Percentiles rank a stretch among this genome's conserved stretches.
Conservation (phyloP, 2,329 filamentous ascomycete genomes). For the Neurospora crassa region DNA sequence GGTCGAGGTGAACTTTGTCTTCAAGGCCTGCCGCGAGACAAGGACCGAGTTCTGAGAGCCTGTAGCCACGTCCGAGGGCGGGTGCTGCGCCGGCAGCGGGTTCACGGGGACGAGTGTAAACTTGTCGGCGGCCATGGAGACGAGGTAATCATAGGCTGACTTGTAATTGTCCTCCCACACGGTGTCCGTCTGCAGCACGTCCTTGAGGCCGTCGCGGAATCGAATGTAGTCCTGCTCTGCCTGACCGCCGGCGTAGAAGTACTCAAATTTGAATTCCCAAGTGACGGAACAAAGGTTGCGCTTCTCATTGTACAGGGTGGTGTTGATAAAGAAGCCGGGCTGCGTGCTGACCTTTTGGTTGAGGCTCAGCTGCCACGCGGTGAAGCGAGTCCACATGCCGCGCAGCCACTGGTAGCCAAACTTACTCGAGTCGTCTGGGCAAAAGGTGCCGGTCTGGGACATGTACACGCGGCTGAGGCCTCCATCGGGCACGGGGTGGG, state of each 20-base stretch:
- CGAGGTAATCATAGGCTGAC: not conserved
- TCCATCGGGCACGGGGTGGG: not conserved
- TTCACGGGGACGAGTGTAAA: not conserved
- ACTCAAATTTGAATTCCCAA: slow-evolving; percentile 1
- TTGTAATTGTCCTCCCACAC: not conserved
- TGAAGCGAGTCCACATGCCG: not conserved
- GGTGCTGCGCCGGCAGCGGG: slow-evolving; percentile 1
- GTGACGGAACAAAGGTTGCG: not conserved
- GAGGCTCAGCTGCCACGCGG: slow-evolving; percentile 1
- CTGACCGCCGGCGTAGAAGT: slow-evolving; percentile 2
- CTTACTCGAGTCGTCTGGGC: not conserved
- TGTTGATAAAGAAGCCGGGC: slow-evolving; percentile 1
- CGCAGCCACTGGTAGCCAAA: slow-evolving; percentile 2
- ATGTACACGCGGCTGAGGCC: slow-evolving; percentile 2
- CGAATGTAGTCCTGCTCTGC: not conserved
- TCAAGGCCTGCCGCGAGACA: slow-evolving; percentile 1
- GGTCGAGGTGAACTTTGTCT: slow-evolving; percentile 1
- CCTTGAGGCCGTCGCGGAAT: not conserved
- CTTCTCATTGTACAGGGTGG: not conserved
- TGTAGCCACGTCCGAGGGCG: not conserved
- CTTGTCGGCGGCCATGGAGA: not conserved
- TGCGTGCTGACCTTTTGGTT: slow-evolving; percentile 3
- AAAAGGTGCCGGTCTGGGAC: not conserved
- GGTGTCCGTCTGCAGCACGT: not conserved
- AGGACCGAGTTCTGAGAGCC: slow-evolving; percentile 2